Evolutionary conservation across 2,329 filamentous ascomycete species (phyloP), one percentile per base, ranked within the genome.

Genomic region (Pyrenophora teres): DNA sequence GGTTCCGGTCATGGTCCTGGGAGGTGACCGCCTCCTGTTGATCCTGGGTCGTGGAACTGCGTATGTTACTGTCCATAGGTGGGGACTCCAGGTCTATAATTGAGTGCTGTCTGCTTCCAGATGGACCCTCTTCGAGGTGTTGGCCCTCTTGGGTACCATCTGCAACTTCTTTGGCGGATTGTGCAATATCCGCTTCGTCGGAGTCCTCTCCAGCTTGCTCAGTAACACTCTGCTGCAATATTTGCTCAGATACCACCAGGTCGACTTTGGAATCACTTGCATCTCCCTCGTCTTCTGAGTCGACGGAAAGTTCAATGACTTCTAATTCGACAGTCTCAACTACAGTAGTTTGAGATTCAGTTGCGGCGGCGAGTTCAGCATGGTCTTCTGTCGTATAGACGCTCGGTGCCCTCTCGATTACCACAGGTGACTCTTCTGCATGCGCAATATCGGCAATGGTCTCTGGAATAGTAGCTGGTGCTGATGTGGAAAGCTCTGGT

Each of bases 301-400:
- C 54, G 12, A 60, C 60, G 6, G 60, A 59, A 5, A 63, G 46
- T 19, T 50, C 50, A 7, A 61, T 43, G 2, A 60, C 46, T 16
- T 60, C 59, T n/a, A 44, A 27, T 21, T 38, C 38, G 27, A n/a
- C 19, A 3, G 23, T 27, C 10, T 27, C 47, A 16, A 37, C 46
- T 27, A 36, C 30, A 23, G 25, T 19, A 8, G 12, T 9, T 16
- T 18, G 35, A 9, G 50, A 31, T 12, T 40, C 15, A n/a, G 36
- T 16, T n/a, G 44, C 38, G n/a, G 18, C 19, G 4, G 30, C 6
- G 15, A 36, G 19, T 15, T 40, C 27, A 8, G 23, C 16, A 6
- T 30, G n/a, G 1, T 42, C 31, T 15, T 36, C 23, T 13, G 32
- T 23, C 10, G 18, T 12, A n/a, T 33, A 16, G 8, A 19, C 27